Percentiles rank a stretch among this genome's conserved stretches.
These are phyloP conservation scores for Talaromyces rugulosus DNA, from an alignment of 2,329 filamentous ascomycete genomes.

Conservation along the genomic window DNA sequence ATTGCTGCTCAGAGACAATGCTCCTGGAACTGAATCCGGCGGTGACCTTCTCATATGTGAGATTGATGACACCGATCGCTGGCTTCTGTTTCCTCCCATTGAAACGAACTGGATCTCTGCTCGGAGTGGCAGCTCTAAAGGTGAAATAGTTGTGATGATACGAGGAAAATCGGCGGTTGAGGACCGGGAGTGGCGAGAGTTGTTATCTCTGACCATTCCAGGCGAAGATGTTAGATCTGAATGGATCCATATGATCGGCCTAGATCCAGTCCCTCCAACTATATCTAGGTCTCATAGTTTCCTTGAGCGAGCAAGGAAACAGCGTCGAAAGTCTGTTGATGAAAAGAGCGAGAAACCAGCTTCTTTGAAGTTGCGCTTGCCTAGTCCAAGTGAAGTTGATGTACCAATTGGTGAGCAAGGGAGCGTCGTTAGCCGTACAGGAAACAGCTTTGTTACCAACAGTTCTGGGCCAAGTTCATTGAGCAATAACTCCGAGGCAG, in stretches of 20 bases:
- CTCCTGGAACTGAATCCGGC: constrained; percentile 59
- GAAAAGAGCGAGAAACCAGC: constrained; percentile 19
- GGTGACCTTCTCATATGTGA: constrained; percentile 93
- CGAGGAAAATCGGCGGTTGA: constrained; percentile 59
- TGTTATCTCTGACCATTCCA: constrained; percentile 72
- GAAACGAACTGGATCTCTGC: constrained; percentile 70
- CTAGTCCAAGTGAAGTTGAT: constrained; percentile 53
- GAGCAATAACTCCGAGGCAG: constrained; percentile 22
- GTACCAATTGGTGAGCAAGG: constrained; percentile 59
- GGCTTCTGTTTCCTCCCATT: constrained; percentile 91
- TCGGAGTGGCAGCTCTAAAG: constrained; percentile 65
- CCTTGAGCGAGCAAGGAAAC: constrained; percentile 38
- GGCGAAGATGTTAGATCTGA: constrained; percentile 74
- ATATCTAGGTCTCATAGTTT: constrained; percentile 54
- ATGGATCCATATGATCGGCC: constrained; percentile 83
- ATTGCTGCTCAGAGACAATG: constrained; percentile 77
- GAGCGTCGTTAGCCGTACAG: constrained; percentile 43
- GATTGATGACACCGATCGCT: constrained; percentile 70
- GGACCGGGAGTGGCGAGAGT: constrained; percentile 72
- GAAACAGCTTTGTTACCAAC: constrained; percentile 30
- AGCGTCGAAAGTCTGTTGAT: constrained; percentile 24
- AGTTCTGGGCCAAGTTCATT: constrained; percentile 30
- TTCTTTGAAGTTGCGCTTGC: constrained; percentile 30
- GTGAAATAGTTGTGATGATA: constrained; percentile 82
- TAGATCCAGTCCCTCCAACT: constrained; percentile 58